These are phyloP conservation scores for Amanita subjunquillea DNA, from an alignment of 768 basidiomycete genomes.

Conservation along the genomic window DNA sequence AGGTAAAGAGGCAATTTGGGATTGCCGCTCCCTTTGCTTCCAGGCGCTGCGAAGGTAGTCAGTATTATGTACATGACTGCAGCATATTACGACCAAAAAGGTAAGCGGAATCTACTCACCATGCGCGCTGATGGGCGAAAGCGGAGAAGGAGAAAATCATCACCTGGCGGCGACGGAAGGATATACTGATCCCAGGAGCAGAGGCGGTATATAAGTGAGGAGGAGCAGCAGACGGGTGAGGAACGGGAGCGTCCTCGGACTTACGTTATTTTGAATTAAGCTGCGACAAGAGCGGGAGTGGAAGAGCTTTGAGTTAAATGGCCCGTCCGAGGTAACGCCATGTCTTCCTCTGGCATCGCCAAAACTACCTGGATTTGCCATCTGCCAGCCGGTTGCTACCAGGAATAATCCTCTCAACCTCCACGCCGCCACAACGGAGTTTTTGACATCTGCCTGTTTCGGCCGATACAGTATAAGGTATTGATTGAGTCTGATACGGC, in stretches of 20 bases:
- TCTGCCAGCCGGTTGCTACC: conserved; percentile 2
- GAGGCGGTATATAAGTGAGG: conserved; percentile 2
- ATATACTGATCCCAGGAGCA: conserved; percentile 7
- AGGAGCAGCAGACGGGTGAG: not conserved
- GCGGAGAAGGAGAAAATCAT: conserved; percentile 27
- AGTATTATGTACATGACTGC: conserved; percentile 2
- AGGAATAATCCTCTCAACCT: not conserved
- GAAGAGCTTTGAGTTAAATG: conserved; percentile 2
- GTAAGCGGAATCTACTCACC: conserved; percentile 17
- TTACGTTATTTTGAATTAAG: conserved; percentile 8
- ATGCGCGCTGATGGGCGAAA: conserved; percentile 28
- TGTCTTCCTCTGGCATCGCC: conserved; percentile 5
- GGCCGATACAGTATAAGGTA: conserved; percentile 2
- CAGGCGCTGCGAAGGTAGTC: conserved; percentile 20
- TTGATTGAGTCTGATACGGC: conserved; percentile 5
- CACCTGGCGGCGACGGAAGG: conserved; percentile 15
- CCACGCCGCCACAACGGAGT: conserved; percentile 1
- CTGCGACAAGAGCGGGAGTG: conserved; percentile 2
- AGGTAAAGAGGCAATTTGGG: conserved; percentile 30
- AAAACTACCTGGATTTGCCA: conserved; percentile 4
- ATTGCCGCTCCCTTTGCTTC: conserved; percentile 36
- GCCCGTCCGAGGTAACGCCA: conserved; percentile 5
- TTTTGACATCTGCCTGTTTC: not conserved
- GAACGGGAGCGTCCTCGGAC: conserved; percentile 6
- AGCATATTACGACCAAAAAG: not conserved